Evolutionary conservation across 495 filamentous ascomycete genomes (phyloP).

Genomic region (Podospora sp.): DNA sequence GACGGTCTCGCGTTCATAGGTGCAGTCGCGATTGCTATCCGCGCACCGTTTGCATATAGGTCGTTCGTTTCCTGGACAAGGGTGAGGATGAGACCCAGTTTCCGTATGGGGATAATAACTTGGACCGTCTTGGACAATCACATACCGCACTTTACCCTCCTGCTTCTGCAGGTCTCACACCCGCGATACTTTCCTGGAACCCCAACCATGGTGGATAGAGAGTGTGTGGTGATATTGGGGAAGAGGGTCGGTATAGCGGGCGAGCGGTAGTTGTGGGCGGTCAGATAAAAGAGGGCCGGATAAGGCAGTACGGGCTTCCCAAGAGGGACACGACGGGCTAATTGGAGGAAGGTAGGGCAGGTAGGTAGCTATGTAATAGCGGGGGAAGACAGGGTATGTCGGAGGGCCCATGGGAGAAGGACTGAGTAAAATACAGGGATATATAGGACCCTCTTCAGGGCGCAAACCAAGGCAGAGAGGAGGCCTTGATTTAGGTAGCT

Average conservation of each 20-base stretch:
- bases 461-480: constrained; percentile 4
- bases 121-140: background rate
- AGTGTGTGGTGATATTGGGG: constrained; percentile 3
- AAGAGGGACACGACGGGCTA: background rate
- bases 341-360: background rate
- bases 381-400: constrained; percentile 1
- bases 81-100: background rate
- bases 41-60: constrained; percentile 66
- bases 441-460: constrained; percentile 1
- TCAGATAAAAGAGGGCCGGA: constrained; percentile 4
- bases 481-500: background rate
- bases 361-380: background rate
- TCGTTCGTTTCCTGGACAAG: constrained; percentile 49
- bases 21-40: constrained; percentile 63
- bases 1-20: constrained; percentile 59
- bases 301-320: constrained; percentile 2
- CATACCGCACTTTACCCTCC: constrained; percentile 20
- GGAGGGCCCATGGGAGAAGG: background rate
- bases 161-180: constrained; percentile 10
- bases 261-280: background rate
- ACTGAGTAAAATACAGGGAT: constrained; percentile 1
- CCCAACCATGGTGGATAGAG: constrained; percentile 12
- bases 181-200: constrained; percentile 16
- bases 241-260: background rate
- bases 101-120: constrained; percentile 45